Evolutionary conservation across 23 red algal species (phyloP), one percentile per base, ranked within the genome.

Genomic region (Pyropia yezoensis): DNA sequence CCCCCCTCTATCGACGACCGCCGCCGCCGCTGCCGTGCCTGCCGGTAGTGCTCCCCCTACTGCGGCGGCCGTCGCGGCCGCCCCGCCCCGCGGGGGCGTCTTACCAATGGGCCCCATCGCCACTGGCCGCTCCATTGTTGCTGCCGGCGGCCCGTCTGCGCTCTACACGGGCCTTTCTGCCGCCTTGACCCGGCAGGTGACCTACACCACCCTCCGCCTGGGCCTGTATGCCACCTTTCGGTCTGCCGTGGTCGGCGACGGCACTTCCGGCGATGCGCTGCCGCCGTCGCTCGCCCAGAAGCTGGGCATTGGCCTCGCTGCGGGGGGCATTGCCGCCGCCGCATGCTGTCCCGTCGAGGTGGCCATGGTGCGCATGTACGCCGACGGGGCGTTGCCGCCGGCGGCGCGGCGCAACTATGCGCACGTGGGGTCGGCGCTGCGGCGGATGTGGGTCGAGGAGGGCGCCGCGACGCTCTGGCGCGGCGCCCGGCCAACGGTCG

Each of bases 141-240:
- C 61, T 24, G 62, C 62, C 26, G 90, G 80, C 45, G 82, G 90
- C 15, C 66, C 77, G 29, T 28, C 33, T 7, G 83, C 73, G 27
- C 63, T 96, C 49, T 98, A 98, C 78, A 61, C 65, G 63, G 94
- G 94, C 19, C 58, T 98, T 14, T 75, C 70, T 2, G 94, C 94
- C 7, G 94, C 57, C 12, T 57, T 98, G 21, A 88, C 91, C 52
- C 67, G 94, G 18, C 94, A 98, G 70, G 69, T 98, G 57, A 89
- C 83, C 6, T 98, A 98, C 63, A 89, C 94, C 2, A 98, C 94
- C 14, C 76, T 74, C 6, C 77, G 94, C 27, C 73, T 98, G 7
- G 90, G 90, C 0, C 55, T 87, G 27, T 96, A 83, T 64, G 78
- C 72, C 33, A 79, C 66, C 16, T 19, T 96, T 13, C 69, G 69